These are phyloP conservation scores for Gynandropsis gynandra DNA, from an alignment of 345 rosid species.

Conservation along the genomic window DNA sequence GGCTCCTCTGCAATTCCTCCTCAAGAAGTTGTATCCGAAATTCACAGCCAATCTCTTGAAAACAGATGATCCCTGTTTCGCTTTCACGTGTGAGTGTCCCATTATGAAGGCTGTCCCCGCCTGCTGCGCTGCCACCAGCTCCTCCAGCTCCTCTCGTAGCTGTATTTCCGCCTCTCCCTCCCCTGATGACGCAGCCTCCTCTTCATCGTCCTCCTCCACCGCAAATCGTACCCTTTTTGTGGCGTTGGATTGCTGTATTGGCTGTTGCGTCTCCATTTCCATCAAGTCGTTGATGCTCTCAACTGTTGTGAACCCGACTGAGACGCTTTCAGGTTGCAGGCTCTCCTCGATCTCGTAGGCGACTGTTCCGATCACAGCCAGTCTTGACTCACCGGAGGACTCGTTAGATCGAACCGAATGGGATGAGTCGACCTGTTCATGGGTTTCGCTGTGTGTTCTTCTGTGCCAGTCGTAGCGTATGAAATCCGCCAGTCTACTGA, in stretches of 20 bases:
- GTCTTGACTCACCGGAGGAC: slow-evolving; percentile 53
- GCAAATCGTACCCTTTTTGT: slow-evolving; percentile 69
- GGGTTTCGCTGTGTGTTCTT: slow-evolving; percentile 21
- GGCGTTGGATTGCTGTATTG: not conserved
- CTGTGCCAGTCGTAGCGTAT: slow-evolving; percentile 63
- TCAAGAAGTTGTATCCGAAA: slow-evolving; percentile 75
- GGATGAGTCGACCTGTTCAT: slow-evolving; percentile 26
- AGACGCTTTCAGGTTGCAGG: slow-evolving; percentile 61
- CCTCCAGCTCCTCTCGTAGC: slow-evolving; percentile 58
- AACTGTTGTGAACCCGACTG: slow-evolving; percentile 55
- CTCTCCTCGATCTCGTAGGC: slow-evolving; percentile 56
- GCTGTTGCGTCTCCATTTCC: slow-evolving; percentile 50
- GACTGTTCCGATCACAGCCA: slow-evolving; percentile 74
- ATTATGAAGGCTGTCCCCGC: slow-evolving; percentile 86
- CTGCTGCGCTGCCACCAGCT: slow-evolving; percentile 59
- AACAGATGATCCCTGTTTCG: slow-evolving; percentile 91
- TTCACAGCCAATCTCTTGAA: slow-evolving; percentile 68
- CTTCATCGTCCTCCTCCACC: slow-evolving; percentile 38
- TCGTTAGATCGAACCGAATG: slow-evolving; percentile 36
- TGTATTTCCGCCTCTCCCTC: slow-evolving; percentile 28
- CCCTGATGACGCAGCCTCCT: slow-evolving; percentile 20
- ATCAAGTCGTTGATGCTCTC: slow-evolving; percentile 60
- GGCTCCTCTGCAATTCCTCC: slow-evolving; percentile 86
- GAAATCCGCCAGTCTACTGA: slow-evolving; percentile 60
- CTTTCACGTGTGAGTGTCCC: slow-evolving; percentile 86